Conservation (phyloP, 768 basidiomycete genomes). For the Boletus reticulatus region DNA sequence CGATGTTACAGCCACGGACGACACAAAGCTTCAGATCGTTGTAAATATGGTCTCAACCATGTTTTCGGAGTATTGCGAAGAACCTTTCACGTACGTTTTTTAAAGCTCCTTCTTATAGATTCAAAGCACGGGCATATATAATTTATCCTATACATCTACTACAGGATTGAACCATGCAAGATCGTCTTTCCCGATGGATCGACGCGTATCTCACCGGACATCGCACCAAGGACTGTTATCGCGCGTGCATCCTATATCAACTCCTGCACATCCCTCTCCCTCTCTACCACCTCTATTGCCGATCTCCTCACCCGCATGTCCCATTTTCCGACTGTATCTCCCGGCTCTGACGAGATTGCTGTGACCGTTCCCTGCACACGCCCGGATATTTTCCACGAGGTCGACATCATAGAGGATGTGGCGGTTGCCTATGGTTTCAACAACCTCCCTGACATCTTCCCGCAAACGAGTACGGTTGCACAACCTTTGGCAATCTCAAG, state of each 20-base stretch:
- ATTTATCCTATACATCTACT: neutral
- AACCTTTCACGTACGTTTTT: slow-evolving; percentile 80
- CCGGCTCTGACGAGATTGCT: slow-evolving; percentile 59
- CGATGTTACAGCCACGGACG: slow-evolving; percentile 94
- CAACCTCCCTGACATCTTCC: slow-evolving; percentile 90
- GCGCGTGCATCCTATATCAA: slow-evolving; percentile 92
- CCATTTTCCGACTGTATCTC: slow-evolving; percentile 50
- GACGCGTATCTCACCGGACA: slow-evolving; percentile 73
- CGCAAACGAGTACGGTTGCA: slow-evolving; percentile 90
- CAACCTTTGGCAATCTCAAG: slow-evolving; percentile 89
- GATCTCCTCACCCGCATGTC: slow-evolving; percentile 84
- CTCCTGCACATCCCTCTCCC: slow-evolving; percentile 85
- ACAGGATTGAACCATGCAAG: slow-evolving; percentile 90
- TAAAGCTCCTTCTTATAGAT: neutral
- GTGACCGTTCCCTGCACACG: slow-evolving; percentile 91
- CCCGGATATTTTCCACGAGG: slow-evolving; percentile 97
- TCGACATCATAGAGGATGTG: slow-evolving; percentile 97
- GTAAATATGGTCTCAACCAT: slow-evolving; percentile 94
- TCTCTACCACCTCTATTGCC: slow-evolving; percentile 64
- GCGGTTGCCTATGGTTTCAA: slow-evolving; percentile 99
- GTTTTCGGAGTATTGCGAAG: slow-evolving; percentile 95
- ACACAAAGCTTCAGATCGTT: slow-evolving; percentile 95
- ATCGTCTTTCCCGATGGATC: slow-evolving; percentile 78
- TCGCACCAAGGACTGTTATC: slow-evolving; percentile 66
- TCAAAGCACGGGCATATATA: neutral